These are phyloP conservation scores for Hordeum marinum DNA, from an alignment of 176 grass and related monocot genomes.

Conservation along the genomic window DNA sequence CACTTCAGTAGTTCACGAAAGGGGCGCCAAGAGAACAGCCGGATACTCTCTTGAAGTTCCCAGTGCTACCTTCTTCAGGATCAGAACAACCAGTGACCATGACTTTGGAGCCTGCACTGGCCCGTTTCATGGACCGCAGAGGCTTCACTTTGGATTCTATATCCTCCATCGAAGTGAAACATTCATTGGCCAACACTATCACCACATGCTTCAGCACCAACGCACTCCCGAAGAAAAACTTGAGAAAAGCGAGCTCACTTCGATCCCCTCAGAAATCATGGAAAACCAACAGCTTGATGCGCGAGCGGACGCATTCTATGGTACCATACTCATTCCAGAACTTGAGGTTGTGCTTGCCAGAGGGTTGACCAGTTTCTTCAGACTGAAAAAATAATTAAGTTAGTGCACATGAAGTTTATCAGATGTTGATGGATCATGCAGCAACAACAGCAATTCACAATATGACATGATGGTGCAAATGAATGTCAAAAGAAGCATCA, in stretches of 20 bases:
- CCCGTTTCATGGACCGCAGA: not conserved
- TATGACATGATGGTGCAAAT: not conserved
- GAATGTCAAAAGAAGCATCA: not conserved
- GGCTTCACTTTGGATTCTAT: not conserved
- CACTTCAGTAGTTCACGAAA: not conserved
- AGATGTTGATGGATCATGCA: not conserved
- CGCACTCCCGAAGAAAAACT: not conserved
- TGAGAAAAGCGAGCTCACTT: slow-evolving; percentile 1
- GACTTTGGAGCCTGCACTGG: not conserved
- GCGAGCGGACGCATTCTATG: not conserved
- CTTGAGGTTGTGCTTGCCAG: not conserved
- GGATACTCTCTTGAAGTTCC: not conserved
- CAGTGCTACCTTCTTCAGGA: not conserved
- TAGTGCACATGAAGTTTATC: not conserved
- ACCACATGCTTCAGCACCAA: not conserved
- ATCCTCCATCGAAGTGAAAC: not conserved
- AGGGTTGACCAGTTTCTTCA: not conserved
- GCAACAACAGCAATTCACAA: too few relatives aligned
- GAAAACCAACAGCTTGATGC: not conserved
- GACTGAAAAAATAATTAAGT: not conserved
- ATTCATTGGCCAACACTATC: not conserved
- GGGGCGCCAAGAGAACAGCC: not conserved
- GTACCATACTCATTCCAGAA: not conserved
- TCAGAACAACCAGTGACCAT: not conserved
- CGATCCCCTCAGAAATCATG: not conserved